A percentile compares a stretch with the other conserved stretches of the same genome.
phyloP scores from a whole-genome alignment of 1,284 basidiomycete species.

The Trichosporon inkin region DNA sequence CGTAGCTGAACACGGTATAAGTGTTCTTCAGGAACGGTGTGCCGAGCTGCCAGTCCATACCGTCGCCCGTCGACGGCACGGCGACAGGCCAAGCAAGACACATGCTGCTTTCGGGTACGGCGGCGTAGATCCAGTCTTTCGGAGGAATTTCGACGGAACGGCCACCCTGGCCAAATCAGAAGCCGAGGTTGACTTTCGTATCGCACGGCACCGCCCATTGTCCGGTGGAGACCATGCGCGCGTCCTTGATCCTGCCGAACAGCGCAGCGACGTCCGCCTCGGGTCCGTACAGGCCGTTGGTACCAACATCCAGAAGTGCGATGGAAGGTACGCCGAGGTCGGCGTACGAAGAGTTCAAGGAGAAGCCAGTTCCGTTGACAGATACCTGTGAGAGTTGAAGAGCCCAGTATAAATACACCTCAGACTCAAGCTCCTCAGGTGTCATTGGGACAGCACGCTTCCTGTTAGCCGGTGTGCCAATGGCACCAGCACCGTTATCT shows the following conservation, averaged over 20 bases:
- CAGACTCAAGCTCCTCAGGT: slow-evolving; percentile 26
- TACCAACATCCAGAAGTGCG: slow-evolving; percentile 74
- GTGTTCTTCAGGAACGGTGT: slow-evolving; percentile 72
- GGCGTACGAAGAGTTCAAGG: slow-evolving; percentile 65
- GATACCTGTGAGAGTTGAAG: slow-evolving; percentile 61
- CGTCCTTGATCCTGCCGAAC: slow-evolving; percentile 60
- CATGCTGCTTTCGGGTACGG: slow-evolving; percentile 60
- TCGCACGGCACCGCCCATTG: slow-evolving; percentile 80
- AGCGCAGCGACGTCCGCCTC: slow-evolving; percentile 70
- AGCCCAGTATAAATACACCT: slow-evolving; percentile 71
- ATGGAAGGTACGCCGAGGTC: slow-evolving; percentile 59
- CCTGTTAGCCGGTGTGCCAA: neutral
- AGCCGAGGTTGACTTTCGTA: slow-evolving; percentile 61
- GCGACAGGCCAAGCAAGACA: slow-evolving; percentile 81
- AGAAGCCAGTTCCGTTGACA: slow-evolving; percentile 61
- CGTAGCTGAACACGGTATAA: slow-evolving; percentile 64
- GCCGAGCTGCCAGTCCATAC: slow-evolving; percentile 86
- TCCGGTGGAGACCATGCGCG: slow-evolving; percentile 64
- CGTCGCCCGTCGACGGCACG: slow-evolving; percentile 62
- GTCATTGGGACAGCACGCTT: neutral
- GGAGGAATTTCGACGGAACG: slow-evolving; percentile 66
- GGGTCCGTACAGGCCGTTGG: slow-evolving; percentile 73
- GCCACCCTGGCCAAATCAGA: slow-evolving; percentile 60
- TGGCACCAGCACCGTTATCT: neutral
- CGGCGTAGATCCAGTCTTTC: slow-evolving; percentile 76